These are phyloP conservation scores for Quercus parvula DNA, from an alignment of 306 rosid genomes.

Conservation along the genomic window DNA sequence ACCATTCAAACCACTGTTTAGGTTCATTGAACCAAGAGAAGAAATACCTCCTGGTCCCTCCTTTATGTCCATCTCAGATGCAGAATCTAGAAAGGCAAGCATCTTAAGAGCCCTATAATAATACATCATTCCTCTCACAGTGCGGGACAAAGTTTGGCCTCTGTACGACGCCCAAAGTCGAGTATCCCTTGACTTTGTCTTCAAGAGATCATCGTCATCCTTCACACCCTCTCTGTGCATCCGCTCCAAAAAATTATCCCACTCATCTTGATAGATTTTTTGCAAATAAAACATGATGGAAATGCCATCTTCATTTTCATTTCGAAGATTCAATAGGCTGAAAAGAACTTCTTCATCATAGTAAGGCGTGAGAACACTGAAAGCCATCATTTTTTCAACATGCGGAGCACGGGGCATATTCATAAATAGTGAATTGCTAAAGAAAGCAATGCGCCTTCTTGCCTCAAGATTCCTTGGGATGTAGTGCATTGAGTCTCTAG, in stretches of 20 bases:
- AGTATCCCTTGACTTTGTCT: constrained; percentile 51
- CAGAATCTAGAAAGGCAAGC: constrained; percentile 87
- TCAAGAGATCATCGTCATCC: constrained; percentile 65
- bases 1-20: constrained; percentile 36
- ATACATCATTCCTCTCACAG: constrained; percentile 98
- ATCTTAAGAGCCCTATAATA: constrained; percentile 79
- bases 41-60: constrained; percentile 47
- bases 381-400: constrained; percentile 89
- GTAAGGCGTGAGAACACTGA: constrained; percentile 87
- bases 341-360: constrained; percentile 83
- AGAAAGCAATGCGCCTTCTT: constrained; percentile 80
- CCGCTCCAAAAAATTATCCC: constrained; percentile 86
- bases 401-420: constrained; percentile 91
- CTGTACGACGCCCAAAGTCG: constrained; percentile 91
- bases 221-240: constrained; percentile 72
- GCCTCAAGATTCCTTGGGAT: constrained; percentile 86
- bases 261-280: constrained; percentile 87
- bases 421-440: constrained; percentile 92
- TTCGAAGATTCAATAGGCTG: constrained; percentile 57
- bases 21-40: constrained; percentile 49
- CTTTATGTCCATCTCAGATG: constrained; percentile 70
- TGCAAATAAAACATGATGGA: constrained; percentile 86
- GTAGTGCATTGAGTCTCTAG: constrained; percentile 79
- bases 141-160: constrained; percentile 93
- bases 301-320: constrained; percentile 87